Evolutionary conservation across 257 asterid species (phyloP), one percentile per base, ranked within the genome.

Genomic region (Nicotiana obtusifolia): DNA sequence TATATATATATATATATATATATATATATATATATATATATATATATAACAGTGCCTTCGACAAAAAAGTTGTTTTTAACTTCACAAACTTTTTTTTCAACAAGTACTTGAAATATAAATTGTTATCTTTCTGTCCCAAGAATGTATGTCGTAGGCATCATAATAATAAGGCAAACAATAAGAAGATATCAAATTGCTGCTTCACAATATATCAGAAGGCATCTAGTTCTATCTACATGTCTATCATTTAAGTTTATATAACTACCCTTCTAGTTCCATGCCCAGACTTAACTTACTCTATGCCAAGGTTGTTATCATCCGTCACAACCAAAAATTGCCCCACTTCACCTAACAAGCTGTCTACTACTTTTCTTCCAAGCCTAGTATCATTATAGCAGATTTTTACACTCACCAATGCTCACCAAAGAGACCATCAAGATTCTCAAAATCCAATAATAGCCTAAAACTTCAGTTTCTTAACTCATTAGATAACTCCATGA

Each of bases 401-500:
- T 31, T 33, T 11, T 66, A 41, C 76, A 66, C 17, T 14, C 76
- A 33, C 52, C 16, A 11, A 11, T 33, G 19, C 15, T 33, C 76
- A 4, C 11, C 22, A 8, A 65, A 7, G 75, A 65, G 47, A 44
- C 78, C 22, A 5, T 44, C 37, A 69, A 64, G 30, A 28, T 64
- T 64, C 30, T 30, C 33, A 20, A 41, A 69, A 22, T 20, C 57
- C 41, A 69, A 68, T 19, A 35, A 17, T 35, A 68, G 52, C 54
- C 41, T 41, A 22, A 69, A 57, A 11, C 31, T 69, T 41, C 77
- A 10, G 22, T 15, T 20, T 69, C 24, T 5, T 41, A 69, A 37
- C 56, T 69, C 57, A 69, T 30, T 65, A 47, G 31, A 28, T 69
- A 2, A 69, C 77, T 69, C 33, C 77, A 69, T 69, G 77, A 68